Evolutionary conservation across 805 yeast species (phyloP).

Genomic region (Kodamaea laetipori): DNA sequence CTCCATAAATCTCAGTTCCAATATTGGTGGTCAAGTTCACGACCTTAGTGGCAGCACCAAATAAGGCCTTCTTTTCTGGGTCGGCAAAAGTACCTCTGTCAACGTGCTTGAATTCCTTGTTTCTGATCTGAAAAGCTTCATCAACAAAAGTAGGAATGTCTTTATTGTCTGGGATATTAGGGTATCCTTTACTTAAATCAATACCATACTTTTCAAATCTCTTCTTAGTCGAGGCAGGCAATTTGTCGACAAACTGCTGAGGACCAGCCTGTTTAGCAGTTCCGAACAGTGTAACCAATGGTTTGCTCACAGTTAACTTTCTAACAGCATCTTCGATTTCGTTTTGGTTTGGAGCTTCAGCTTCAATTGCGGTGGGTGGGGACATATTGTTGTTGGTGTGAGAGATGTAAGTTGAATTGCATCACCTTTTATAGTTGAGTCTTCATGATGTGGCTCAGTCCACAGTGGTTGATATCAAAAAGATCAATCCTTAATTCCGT

Average conservation of each 20-base stretch:
- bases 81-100: slow-evolving; percentile 40
- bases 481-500: no score
- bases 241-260: slow-evolving; percentile 9
- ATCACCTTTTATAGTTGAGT: no score
- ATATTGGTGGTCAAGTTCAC: slow-evolving; percentile 45
- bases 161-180: slow-evolving; percentile 35
- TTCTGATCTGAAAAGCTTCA: slow-evolving; percentile 40
- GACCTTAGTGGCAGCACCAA: slow-evolving; percentile 44
- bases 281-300: neutral
- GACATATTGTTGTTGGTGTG: no score
- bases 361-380: no score
- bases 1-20: slow-evolving; percentile 53
- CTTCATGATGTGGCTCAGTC: no score
- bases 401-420: no score
- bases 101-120: slow-evolving; percentile 33
- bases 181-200: slow-evolving; percentile 42
- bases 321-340: neutral
- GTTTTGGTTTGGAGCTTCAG: neutral
- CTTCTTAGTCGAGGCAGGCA: slow-evolving; percentile 26
- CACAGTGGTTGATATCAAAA: no score
- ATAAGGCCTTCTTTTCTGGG: slow-evolving; percentile 15
- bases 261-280: neutral
- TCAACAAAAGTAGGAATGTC: slow-evolving; percentile 41
- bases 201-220: slow-evolving; percentile 37
- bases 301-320: neutral